These are phyloP conservation scores for Paramecium primaurelia DNA, from an alignment of 73 alveolate species.

Conservation along the genomic window DNA sequence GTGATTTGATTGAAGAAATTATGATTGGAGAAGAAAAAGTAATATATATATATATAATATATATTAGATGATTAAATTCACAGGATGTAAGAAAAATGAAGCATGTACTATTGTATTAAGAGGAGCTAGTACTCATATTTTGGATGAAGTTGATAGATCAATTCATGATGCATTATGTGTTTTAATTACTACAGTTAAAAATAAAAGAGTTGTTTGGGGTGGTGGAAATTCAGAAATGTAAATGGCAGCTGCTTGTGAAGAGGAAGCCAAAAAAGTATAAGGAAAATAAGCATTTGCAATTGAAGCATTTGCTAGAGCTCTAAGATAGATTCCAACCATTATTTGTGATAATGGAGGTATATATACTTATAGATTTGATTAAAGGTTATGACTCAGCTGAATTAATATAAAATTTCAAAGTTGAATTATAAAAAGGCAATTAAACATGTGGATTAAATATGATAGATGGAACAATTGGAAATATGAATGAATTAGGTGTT, in stretches of 20 bases:
- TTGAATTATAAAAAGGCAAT: constrained; percentile 90
- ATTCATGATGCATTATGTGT: constrained; percentile 98
- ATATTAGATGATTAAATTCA: constrained; percentile 76
- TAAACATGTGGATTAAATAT: constrained; percentile 86
- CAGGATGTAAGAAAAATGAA: constrained; percentile 94
- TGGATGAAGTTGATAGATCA: constrained; percentile 98
- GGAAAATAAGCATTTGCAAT: constrained; percentile 96
- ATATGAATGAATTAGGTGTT: constrained; percentile 89
- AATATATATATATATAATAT: not conserved
- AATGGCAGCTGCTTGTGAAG: constrained; percentile 95
- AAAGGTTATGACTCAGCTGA: constrained; percentile 91
- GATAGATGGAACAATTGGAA: constrained; percentile 81
- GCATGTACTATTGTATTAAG: constrained; percentile 96
- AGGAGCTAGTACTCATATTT: constrained; percentile 91
- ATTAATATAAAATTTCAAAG: constrained; percentile 87
- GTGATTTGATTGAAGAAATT: constrained; percentile 95
- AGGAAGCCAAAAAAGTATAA: constrained; percentile 78
- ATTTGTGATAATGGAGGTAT: constrained; percentile 91
- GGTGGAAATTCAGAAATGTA: constrained; percentile 96
- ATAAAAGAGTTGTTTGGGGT: constrained; percentile 87
- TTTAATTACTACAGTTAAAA: constrained; percentile 90
- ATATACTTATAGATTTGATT: not conserved
- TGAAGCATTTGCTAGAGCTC: constrained; percentile 94
- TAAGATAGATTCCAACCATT: constrained; percentile 93
- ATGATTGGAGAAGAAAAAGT: constrained; percentile 99